A percentile compares a stretch with the other conserved stretches of the same genome.
phyloP scores from a whole-genome alignment of 1,284 basidiomycete genomes.

The Microstroma glucosiphilum region DNA sequence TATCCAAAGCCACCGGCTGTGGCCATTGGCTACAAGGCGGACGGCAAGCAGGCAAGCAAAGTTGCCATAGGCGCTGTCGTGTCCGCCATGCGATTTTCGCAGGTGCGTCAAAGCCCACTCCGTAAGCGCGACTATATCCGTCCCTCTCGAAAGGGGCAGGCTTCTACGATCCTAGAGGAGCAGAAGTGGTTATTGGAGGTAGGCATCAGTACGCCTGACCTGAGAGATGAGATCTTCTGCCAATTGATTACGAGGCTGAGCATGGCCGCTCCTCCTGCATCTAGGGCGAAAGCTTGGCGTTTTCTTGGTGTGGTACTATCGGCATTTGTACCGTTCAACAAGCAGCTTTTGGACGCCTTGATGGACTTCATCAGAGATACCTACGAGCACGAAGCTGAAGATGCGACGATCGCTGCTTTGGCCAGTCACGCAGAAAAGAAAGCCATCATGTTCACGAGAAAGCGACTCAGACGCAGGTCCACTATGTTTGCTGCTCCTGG shows the following conservation, averaged over 20 bases:
- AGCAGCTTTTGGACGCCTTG: slow-evolving; percentile 77
- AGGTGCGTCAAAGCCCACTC: no score
- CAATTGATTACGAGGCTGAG: slow-evolving; percentile 84
- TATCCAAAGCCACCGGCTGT: neutral
- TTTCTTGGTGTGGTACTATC: slow-evolving; percentile 76
- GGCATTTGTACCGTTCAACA: slow-evolving; percentile 75
- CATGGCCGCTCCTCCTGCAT: slow-evolving; percentile 72
- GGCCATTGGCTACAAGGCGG: neutral
- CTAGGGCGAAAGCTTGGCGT: slow-evolving; percentile 82
- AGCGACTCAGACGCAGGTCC: neutral
- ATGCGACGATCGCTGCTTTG: neutral
- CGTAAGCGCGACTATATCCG: neutral
- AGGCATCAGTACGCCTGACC: slow-evolving; percentile 67
- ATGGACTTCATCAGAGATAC: slow-evolving; percentile 64
- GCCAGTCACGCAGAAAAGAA: neutral
- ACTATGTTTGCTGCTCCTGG: neutral
- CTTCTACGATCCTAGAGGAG: slow-evolving; percentile 62
- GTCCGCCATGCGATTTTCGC: neutral
- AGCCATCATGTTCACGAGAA: neutral
- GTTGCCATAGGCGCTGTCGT: neutral
- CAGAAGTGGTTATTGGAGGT: slow-evolving; percentile 75
- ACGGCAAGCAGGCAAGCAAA: neutral
- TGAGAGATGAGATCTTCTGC: slow-evolving; percentile 85
- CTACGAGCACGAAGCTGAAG: neutral
- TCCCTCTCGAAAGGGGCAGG: neutral